phyloP scores from a whole-genome alignment of 2,329 filamentous ascomycete species.

The Coleophoma eucalyptorum region DNA sequence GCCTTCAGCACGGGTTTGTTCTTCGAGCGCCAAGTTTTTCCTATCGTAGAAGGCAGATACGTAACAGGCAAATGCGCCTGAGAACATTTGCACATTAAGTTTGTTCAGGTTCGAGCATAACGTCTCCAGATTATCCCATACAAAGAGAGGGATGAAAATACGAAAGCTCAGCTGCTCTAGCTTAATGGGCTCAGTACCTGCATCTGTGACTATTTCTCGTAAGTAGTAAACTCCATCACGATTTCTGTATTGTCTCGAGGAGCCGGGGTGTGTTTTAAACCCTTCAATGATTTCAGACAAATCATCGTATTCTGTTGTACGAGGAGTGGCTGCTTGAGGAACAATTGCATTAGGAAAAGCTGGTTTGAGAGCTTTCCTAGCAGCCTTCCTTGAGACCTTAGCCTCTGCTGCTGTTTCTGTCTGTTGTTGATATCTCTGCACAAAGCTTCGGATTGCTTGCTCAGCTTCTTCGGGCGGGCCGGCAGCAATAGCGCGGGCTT shows the following conservation, averaged over 20 bases:
- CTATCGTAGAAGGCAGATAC: not conserved
- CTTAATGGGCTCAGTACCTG: conserved; percentile 5
- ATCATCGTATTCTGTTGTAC: not conserved
- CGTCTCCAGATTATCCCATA: conserved; percentile 3
- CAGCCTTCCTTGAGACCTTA: too few species aligned
- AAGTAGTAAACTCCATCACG: not conserved
- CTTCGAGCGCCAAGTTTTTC: not conserved
- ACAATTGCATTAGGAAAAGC: too few species aligned
- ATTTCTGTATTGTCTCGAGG: not conserved
- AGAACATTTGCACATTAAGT: not conserved
- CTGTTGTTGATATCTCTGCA: not conserved
- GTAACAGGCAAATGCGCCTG: not conserved
- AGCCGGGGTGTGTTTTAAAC: not conserved
- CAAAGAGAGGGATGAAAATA: conserved; percentile 3
- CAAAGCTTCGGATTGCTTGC: not conserved
- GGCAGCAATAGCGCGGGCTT: not conserved
- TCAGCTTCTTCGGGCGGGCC: not conserved
- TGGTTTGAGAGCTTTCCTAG: too few species aligned
- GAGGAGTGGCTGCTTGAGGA: not conserved
- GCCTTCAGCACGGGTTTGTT: not conserved
- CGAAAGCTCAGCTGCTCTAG: conserved; percentile 3
- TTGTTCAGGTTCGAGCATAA: not conserved
- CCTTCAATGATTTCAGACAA: not conserved
- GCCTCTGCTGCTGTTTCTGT: too few species aligned
- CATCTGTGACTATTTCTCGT: not conserved